Percentiles rank a stretch among this genome's conserved stretches.
Conservation (phyloP, 2,329 filamentous ascomycete genomes). For the Fusarium equiseti region DNA sequence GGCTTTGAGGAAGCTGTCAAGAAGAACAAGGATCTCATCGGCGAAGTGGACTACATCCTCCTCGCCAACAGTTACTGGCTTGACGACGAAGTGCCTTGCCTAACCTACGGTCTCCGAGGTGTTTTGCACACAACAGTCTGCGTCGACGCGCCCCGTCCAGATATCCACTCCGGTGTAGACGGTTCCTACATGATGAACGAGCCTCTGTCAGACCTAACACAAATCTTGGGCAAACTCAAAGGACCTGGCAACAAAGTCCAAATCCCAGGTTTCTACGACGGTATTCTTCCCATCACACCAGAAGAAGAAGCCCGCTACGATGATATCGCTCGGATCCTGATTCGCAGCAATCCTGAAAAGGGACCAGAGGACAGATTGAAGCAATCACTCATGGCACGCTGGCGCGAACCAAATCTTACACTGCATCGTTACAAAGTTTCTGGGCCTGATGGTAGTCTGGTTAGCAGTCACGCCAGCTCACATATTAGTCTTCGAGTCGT, state of each 20-base stretch:
- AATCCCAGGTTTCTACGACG: conserved; percentile 90
- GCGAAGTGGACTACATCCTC: conserved; percentile 92
- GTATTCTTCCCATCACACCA: conserved; percentile 78
- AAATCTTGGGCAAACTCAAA: conserved; percentile 84
- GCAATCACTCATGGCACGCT: conserved; percentile 87
- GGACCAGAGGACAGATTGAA: conserved; percentile 77
- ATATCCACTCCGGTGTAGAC: conserved; percentile 96
- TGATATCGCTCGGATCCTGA: conserved; percentile 82
- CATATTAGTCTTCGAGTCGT: conserved; percentile 92
- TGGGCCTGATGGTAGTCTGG: conserved; percentile 90
- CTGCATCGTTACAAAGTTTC: conserved; percentile 94
- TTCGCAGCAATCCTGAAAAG: conserved; percentile 74
- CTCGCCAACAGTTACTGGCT: conserved; percentile 99
- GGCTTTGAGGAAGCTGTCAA: conserved; percentile 88
- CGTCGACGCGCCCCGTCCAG: conserved; percentile 86
- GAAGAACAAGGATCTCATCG: conserved; percentile 85
- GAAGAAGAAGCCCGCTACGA: conserved; percentile 85
- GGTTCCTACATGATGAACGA: conserved; percentile 92
- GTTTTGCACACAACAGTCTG: conserved; percentile 94
- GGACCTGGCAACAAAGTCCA: conserved; percentile 83
- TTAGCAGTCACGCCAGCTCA: conserved; percentile 89
- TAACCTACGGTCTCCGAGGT: conserved; percentile 93
- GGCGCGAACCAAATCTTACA: conserved; percentile 94
- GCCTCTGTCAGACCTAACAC: conserved; percentile 89
- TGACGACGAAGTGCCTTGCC: conserved; percentile 92